Evolutionary conservation across 1,284 basidiomycete genomes (phyloP).

Genomic region (Coniferiporia weirii): DNA sequence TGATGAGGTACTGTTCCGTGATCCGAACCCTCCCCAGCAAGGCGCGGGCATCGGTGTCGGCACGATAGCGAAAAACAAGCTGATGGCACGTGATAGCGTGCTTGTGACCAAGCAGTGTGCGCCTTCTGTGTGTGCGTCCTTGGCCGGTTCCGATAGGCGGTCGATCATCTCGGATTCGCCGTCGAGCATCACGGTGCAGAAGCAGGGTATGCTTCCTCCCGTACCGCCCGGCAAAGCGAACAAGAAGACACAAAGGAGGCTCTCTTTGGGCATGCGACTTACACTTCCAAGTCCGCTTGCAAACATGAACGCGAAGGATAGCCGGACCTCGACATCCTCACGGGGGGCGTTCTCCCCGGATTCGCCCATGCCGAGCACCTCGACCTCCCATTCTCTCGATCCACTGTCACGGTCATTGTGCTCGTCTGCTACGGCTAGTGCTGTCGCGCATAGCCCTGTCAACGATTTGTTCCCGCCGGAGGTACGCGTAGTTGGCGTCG

Average conservation of each 20-base stretch:
- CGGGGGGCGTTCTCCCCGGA: background rate
- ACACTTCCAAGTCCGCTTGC: conserved; percentile 9
- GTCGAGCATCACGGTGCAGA: conserved; percentile 6
- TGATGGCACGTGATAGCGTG: conserved; percentile 63
- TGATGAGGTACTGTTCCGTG: conserved; percentile 54
- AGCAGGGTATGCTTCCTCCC: background rate
- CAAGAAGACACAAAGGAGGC: conserved; percentile 6
- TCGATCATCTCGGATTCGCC: conserved; percentile 9
- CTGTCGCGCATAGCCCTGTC: conserved; percentile 22
- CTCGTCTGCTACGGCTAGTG: conserved; percentile 38
- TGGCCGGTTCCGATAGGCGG: background rate
- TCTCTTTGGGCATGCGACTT: conserved; percentile 11
- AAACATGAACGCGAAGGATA: conserved; percentile 6
- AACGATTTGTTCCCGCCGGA: conserved; percentile 16
- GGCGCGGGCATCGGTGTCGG: conserved; percentile 45
- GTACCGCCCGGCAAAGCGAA: background rate
- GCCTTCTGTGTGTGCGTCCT: conserved; percentile 4
- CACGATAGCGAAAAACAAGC: conserved; percentile 48
- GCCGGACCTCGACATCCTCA: background rate
- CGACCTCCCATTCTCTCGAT: background rate
- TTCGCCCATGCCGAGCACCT: conserved; percentile 4
- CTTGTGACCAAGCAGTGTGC: conserved; percentile 33
- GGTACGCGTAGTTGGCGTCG: conserved; percentile 23
- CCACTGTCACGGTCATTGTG: conserved; percentile 38
- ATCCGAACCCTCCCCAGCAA: conserved; percentile 27